phyloP scores from a whole-genome alignment of 2,329 filamentous ascomycete species.

The Truncatella angustata region DNA sequence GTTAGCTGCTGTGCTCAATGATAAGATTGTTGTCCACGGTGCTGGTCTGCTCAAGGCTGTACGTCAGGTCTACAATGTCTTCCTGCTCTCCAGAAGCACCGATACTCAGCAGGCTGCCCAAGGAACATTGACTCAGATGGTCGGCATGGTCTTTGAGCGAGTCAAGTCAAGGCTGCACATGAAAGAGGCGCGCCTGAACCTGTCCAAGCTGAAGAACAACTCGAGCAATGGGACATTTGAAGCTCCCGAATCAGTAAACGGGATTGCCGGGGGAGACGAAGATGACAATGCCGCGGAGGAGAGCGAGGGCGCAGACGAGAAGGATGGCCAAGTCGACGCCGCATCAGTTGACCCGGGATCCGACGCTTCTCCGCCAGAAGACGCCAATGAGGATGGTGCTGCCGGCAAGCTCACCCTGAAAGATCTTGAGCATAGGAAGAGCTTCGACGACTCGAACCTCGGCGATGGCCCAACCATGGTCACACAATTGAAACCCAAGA shows the following conservation, averaged over 20 bases:
- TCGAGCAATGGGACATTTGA: slow-evolving; percentile 53
- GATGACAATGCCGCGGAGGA: slow-evolving; percentile 39
- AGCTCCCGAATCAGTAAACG: slow-evolving; percentile 38
- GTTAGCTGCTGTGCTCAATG: slow-evolving; percentile 90
- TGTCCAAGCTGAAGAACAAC: slow-evolving; percentile 50
- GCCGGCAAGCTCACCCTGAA: slow-evolving; percentile 60
- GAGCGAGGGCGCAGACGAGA: slow-evolving; percentile 27
- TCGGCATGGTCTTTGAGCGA: slow-evolving; percentile 94
- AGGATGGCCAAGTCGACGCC: slow-evolving; percentile 16
- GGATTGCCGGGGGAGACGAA: slow-evolving; percentile 32
- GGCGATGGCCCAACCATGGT: slow-evolving; percentile 68
- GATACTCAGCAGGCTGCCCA: slow-evolving; percentile 97
- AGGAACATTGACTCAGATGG: slow-evolving; percentile 96
- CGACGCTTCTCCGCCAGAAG: slow-evolving; percentile 22
- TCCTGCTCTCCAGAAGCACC: slow-evolving; percentile 88
- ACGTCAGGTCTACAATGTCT: slow-evolving; percentile 98
- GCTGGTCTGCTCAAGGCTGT: slow-evolving; percentile 95
- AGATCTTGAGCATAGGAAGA: slow-evolving; percentile 66
- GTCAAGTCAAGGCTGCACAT: slow-evolving; percentile 83
- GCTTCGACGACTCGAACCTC: slow-evolving; percentile 66
- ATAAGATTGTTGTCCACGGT: slow-evolving; percentile 98
- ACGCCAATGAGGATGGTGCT: slow-evolving; percentile 35
- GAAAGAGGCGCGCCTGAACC: slow-evolving; percentile 74
- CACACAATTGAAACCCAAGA: slow-evolving; percentile 53
- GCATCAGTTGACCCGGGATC: slow-evolving; percentile 15